Evolutionary conservation across 2,329 filamentous ascomycete genomes (phyloP).

Genomic region (Diaporthe ampelina): DNA sequence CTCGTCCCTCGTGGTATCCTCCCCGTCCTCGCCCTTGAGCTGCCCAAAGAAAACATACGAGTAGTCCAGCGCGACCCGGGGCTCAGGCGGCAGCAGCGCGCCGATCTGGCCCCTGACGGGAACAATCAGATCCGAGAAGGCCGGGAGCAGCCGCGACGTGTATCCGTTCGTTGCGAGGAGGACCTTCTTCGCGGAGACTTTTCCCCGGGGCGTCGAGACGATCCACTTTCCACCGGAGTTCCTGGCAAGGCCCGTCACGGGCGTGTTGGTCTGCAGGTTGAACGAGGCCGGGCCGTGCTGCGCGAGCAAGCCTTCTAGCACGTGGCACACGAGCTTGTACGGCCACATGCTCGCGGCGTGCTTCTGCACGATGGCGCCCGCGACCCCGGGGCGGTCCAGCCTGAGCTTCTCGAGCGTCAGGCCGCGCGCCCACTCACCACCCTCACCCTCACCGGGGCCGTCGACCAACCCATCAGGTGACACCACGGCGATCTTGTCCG

Average conservation of each 20-base stretch:
- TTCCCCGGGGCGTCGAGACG: conserved; percentile 78
- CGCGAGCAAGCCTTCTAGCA: conserved; percentile 72
- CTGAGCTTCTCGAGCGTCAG: conserved; percentile 64
- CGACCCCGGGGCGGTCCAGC: conserved; percentile 61
- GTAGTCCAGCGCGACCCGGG: conserved; percentile 59
- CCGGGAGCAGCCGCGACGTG: conserved; percentile 80
- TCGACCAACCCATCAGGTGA: conserved; percentile 37
- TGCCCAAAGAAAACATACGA: conserved; percentile 74
- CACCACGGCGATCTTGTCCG: conserved; percentile 59
- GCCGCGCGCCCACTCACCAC: conserved; percentile 44
- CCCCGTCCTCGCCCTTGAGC: conserved; percentile 43
- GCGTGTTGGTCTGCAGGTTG: conserved; percentile 82
- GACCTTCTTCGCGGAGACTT: conserved; percentile 72
- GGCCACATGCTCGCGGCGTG: conserved; percentile 82
- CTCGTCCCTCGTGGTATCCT: conserved; percentile 69
- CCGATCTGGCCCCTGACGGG: conserved; percentile 83
- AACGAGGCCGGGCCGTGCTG: conserved; percentile 60
- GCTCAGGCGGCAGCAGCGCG: conserved; percentile 70
- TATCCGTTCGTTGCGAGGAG: conserved; percentile 89
- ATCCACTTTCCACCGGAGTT: conserved; percentile 61
- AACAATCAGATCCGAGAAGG: conserved; percentile 78
- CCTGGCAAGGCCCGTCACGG: conserved; percentile 64
- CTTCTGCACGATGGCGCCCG: conserved; percentile 75
- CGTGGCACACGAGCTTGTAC: conserved; percentile 84
- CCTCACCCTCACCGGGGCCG: conserved; percentile 41